Conservation (phyloP, 23 red algal species). For the Cyanidioschyzon merolae region DNA sequence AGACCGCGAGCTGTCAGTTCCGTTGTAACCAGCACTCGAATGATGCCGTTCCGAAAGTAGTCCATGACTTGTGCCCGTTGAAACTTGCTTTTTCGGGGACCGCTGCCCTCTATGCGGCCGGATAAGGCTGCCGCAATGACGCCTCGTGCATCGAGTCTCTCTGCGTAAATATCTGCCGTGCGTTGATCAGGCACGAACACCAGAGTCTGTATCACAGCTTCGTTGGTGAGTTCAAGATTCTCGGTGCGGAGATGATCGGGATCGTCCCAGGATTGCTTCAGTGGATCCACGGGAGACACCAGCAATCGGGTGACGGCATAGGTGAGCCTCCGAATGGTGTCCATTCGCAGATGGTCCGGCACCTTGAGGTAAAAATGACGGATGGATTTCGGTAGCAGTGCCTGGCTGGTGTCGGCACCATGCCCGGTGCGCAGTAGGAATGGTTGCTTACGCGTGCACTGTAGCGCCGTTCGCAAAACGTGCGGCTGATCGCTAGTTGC, state of each 20-base stretch:
- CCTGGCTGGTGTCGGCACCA: background rate
- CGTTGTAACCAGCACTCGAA: conserved; percentile 24
- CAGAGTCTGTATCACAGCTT: background rate
- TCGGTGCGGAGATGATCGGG: background rate
- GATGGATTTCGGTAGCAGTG: background rate
- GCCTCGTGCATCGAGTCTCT: background rate
- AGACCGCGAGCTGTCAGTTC: conserved; percentile 23
- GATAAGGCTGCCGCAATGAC: conserved; percentile 16
- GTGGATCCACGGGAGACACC: background rate
- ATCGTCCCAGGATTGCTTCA: background rate
- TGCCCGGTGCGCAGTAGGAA: conserved; percentile 2
- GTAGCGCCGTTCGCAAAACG: conserved; percentile 12
- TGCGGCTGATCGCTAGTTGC: background rate
- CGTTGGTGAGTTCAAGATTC: background rate
- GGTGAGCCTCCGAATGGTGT: background rate
- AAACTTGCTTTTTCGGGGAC: background rate
- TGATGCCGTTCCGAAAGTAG: conserved; percentile 16
- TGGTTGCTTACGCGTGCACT: background rate
- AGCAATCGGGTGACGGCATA: conserved; percentile 3
- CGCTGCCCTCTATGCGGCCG: background rate
- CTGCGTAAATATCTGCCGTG: conserved; percentile 1
- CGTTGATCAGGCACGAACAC: conserved; percentile 28
- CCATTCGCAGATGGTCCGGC: conserved; percentile 3
- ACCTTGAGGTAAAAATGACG: conserved; percentile 3
- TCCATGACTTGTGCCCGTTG: conserved; percentile 26